phyloP scores from a whole-genome alignment of 345 rosid genomes.

The Heritiera littoralis region DNA sequence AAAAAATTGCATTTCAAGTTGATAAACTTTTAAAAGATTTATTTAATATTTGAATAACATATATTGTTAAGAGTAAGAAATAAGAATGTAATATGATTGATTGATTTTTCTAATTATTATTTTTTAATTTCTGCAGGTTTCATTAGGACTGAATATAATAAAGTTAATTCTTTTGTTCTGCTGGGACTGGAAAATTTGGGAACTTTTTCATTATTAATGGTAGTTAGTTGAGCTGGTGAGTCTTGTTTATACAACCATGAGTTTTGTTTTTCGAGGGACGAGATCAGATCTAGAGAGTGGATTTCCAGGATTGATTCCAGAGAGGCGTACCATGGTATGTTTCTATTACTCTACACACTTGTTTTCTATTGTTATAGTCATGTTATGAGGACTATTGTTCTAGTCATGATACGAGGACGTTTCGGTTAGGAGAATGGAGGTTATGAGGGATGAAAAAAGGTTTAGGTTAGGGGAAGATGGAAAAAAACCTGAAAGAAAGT shows the following conservation, averaged over 20 bases:
- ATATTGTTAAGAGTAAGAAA: neutral
- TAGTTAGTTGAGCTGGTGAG: constrained; percentile 3
- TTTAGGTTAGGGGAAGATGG: too few species aligned
- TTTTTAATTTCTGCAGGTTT: neutral
- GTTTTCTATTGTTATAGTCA: neutral
- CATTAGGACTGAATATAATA: neutral
- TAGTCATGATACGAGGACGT: too few species aligned
- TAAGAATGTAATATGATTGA: neutral
- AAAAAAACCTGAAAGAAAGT: too few species aligned
- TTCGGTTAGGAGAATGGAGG: too few species aligned
- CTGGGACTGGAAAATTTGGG: neutral
- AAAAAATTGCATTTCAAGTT: neutral
- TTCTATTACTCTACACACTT: neutral
- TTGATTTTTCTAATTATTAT: neutral
- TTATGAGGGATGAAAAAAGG: too few species aligned
- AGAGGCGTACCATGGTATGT: constrained; percentile 72
- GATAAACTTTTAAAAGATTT: neutral
- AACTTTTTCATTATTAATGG: neutral
- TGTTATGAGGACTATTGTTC: too few species aligned
- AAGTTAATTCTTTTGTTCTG: neutral
- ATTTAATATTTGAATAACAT: neutral
- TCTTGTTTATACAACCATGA: constrained; percentile 45
- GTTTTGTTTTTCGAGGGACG: constrained; percentile 81
- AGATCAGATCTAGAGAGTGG: constrained; percentile 86
- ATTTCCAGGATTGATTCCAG: constrained; percentile 62